Conservation (phyloP, 768 basidiomycete species). For the Postia placenta region DNA sequence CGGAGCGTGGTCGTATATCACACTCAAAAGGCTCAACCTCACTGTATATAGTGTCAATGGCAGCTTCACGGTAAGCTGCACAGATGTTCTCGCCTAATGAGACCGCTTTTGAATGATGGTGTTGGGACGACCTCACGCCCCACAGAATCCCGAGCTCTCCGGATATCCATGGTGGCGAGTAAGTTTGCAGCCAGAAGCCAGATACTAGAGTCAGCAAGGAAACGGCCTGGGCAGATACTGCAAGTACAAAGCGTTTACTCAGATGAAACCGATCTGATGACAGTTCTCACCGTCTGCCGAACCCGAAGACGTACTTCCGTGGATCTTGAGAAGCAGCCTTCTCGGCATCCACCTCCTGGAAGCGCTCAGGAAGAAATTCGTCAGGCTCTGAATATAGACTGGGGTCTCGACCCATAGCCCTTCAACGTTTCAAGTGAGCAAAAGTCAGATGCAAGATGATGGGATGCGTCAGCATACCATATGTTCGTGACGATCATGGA, state of each 20-base stretch:
- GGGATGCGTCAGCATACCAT: conserved; percentile 1
- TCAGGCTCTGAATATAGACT: conserved; percentile 5
- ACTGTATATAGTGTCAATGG: not conserved
- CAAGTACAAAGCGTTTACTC: conserved; percentile 4
- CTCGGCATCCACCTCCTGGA: conserved; percentile 26
- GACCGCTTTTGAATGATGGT: conserved; percentile 33
- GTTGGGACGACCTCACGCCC: conserved; percentile 34
- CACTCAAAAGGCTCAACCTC: not conserved
- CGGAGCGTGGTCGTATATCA: not conserved
- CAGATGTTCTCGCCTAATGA: conserved; percentile 36
- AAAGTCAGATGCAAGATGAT: no score
- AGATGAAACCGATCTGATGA: conserved; percentile 10
- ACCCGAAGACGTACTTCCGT: conserved; percentile 11
- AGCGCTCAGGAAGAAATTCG: conserved; percentile 7
- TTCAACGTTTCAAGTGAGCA: no score
- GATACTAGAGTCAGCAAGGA: conserved; percentile 42
- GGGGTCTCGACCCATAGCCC: conserved; percentile 8
- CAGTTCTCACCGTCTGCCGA: conserved; percentile 12
- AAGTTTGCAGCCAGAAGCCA: conserved; percentile 42
- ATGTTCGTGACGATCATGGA: conserved; percentile 9
- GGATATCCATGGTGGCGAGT: conserved; percentile 41
- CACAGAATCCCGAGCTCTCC: conserved; percentile 32
- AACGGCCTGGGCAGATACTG: conserved; percentile 49
- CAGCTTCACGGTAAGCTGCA: not conserved
- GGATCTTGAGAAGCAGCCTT: not conserved